phyloP scores from a whole-genome alignment of 2,329 filamentous ascomycete species.

The Arthrobotrys entomopaga region DNA sequence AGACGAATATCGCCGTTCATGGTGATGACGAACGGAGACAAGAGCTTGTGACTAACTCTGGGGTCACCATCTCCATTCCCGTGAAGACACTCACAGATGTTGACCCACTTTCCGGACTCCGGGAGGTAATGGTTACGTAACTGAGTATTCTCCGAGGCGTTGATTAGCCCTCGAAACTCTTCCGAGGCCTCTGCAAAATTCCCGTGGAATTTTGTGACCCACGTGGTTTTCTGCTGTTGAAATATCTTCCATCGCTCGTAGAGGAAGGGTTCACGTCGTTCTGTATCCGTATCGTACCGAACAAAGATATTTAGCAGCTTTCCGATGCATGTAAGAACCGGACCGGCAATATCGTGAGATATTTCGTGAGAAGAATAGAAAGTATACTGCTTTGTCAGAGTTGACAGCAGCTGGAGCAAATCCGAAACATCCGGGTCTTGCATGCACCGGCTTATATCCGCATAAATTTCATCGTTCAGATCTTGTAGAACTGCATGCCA shows the following conservation, averaged over 20 bases:
- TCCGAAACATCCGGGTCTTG: slow-evolving; percentile 8
- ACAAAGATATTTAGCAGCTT: neutral
- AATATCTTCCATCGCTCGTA: neutral
- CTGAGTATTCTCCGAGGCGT: slow-evolving; percentile 2
- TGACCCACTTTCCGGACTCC: neutral
- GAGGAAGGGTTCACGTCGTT: neutral
- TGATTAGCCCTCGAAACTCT: neutral
- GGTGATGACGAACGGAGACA: neutral
- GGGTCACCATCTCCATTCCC: neutral
- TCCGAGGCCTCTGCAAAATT: neutral
- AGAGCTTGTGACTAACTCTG: neutral
- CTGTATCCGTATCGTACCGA: neutral
- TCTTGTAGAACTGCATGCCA: slow-evolving; percentile 18
- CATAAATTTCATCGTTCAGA: slow-evolving; percentile 7
- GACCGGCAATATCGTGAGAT: too few species aligned
- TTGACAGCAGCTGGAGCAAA: slow-evolving; percentile 15
- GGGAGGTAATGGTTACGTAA: slow-evolving; percentile 20
- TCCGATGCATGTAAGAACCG: too few species aligned
- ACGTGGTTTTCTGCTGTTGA: neutral
- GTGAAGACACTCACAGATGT: slow-evolving; percentile 1
- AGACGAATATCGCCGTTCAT: slow-evolving; percentile 14
- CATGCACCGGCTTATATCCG: neutral
- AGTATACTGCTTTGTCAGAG: slow-evolving; percentile 12
- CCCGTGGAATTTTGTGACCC: neutral
- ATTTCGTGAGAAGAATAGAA: neutral